Evolutionary conservation across 345 rosid genomes (phyloP).

Genomic region (Populus simonii): DNA sequence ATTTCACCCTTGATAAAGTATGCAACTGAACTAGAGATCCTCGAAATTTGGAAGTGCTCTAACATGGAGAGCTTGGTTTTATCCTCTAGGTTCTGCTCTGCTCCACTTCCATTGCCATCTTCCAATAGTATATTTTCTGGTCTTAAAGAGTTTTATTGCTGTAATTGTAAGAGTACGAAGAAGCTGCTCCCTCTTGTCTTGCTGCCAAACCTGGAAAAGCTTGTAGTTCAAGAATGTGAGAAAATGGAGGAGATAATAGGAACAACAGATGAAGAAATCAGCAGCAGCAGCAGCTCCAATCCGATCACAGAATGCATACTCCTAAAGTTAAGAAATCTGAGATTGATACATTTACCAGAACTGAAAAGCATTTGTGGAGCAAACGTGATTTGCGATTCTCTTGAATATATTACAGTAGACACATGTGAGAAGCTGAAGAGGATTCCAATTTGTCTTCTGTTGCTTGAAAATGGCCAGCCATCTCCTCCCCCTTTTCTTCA

Average conservation of each 20-base stretch:
- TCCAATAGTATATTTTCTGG: neutral
- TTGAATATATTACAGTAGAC: too few species aligned
- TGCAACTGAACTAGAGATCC: neutral
- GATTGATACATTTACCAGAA: neutral
- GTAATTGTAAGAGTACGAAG: neutral
- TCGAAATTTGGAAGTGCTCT: neutral
- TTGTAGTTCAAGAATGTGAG: neutral
- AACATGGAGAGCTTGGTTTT: neutral
- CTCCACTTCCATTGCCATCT: neutral
- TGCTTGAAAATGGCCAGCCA: too few species aligned
- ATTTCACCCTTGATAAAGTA: too few species aligned
- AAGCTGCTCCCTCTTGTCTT: too few species aligned
- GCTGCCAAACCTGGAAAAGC: neutral
- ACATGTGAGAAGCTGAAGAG: too few species aligned
- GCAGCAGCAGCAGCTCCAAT: too few species aligned
- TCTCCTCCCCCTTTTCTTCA: too few species aligned
- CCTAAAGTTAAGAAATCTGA: neutral
- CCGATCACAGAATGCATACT: neutral
- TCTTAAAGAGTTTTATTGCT: fast-evolving
- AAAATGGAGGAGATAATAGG: slow-evolving; percentile 23
- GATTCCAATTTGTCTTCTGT: too few species aligned
- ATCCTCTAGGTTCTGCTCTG: neutral
- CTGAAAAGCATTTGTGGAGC: slow-evolving; percentile 9
- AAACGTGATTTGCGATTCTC: neutral
- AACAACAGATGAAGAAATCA: neutral